phyloP scores from a whole-genome alignment of 148 eudicot species.

The Polygonum maritimum region DNA sequence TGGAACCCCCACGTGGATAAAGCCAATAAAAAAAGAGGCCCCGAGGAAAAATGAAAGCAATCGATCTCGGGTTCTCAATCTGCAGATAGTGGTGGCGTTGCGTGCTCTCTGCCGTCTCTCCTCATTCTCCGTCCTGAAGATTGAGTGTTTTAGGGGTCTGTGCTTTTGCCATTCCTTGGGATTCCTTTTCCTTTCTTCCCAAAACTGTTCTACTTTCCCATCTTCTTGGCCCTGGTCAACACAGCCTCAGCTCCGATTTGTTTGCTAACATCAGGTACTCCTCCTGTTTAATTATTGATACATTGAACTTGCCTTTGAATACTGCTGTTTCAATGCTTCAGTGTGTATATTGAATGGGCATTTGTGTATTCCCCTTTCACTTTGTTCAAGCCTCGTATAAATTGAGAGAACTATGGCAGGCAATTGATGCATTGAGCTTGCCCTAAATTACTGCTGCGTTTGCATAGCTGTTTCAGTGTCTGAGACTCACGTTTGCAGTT shows the following conservation, averaged over 20 bases:
- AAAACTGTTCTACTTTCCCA: background rate
- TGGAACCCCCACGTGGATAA: no score
- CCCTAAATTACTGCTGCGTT: background rate
- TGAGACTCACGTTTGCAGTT: background rate
- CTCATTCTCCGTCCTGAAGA: background rate
- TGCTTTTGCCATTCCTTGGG: background rate
- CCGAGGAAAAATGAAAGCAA: background rate
- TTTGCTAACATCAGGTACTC: background rate
- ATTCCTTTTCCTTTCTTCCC: background rate
- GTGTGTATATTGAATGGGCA: background rate
- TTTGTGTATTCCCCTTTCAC: background rate
- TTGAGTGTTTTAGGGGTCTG: background rate
- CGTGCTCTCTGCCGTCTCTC: background rate
- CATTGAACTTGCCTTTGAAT: no score
- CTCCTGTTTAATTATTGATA: background rate
- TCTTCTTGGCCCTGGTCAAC: background rate
- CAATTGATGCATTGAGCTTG: background rate
- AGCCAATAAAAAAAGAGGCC: no score
- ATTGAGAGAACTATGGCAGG: background rate
- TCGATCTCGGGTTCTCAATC: background rate
- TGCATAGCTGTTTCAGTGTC: background rate
- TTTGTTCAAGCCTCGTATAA: background rate
- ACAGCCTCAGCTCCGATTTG: background rate
- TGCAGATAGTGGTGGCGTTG: background rate
- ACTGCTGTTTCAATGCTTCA: background rate